phyloP scores from a whole-genome alignment of 306 rosid genomes.

The Cicer cuneatum region DNA sequence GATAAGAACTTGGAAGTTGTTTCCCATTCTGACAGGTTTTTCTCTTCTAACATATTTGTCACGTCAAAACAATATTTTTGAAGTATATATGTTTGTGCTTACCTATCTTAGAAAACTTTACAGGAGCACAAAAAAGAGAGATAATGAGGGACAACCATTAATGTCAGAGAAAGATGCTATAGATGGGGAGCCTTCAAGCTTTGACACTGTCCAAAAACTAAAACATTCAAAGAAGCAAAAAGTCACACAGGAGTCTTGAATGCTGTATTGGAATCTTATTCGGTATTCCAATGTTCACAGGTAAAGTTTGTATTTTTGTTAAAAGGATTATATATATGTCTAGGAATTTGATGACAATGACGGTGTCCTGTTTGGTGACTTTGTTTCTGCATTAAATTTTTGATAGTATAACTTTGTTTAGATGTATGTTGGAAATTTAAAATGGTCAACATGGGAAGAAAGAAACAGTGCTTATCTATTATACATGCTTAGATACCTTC shows the following conservation, averaged over 20 bases:
- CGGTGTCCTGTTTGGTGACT: not conserved
- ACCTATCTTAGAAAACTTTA: slow-evolving; percentile 14
- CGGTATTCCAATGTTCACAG: slow-evolving; percentile 34
- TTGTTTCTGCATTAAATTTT: slow-evolving; percentile 26
- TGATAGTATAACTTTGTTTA: not conserved
- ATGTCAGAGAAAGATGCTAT: slow-evolving; percentile 41
- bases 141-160: slow-evolving; percentile 47
- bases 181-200: slow-evolving; percentile 34
- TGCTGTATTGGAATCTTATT: slow-evolving; percentile 18
- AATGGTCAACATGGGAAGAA: not conserved
- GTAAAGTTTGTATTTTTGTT: slow-evolving; percentile 31
- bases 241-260: slow-evolving; percentile 47
- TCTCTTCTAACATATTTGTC: slow-evolving; percentile 14
- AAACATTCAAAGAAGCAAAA: slow-evolving; percentile 56
- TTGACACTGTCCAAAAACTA: slow-evolving; percentile 43
- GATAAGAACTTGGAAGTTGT: slow-evolving; percentile 55
- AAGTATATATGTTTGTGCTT: slow-evolving; percentile 9
- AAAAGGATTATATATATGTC: slow-evolving; percentile 3
- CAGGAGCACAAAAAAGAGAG: slow-evolving; percentile 62
- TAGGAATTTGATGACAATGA: slow-evolving; percentile 3
- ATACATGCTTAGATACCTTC: not conserved
- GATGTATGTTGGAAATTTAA: not conserved
- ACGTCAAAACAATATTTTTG: not conserved
- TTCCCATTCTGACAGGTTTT: slow-evolving; percentile 57
- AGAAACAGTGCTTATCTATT: not conserved